Base-by-base conservation (phyloP, 257 asterid genomes). In the Nicotiana otophora region DNA sequence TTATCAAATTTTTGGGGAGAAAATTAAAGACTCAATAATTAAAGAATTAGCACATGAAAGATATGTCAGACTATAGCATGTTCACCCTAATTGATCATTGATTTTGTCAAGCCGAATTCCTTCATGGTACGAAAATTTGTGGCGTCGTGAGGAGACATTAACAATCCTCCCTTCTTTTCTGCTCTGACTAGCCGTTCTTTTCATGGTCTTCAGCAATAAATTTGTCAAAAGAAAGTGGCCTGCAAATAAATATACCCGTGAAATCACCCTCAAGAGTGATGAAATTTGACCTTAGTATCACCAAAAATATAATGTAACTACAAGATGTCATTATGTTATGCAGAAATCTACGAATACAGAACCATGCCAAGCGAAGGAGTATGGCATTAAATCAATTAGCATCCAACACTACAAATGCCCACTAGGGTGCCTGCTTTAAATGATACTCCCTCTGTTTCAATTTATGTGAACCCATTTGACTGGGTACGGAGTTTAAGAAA, bases 91-190 rank as follows among this genome's bases (percentile, higher is more conserved):
- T 87, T 85, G 55, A 82, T 92, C 92, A 70, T 92, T 95, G 84
- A 93, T 85, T 79, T 63, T 89, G 84, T 89, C 90, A 69, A 95
- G 93, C 81, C 89, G 86, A 77, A 94, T 89, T 36, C 98, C 97
- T 86, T 93, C 92, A 10, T 54, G 66, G 82, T 95, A 95, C 1
- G 95, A 0, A 58, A 51, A 3, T 0, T 84, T 85, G 84, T 95
- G 97, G 85, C 92, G 98, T 69, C 82, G 88, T 7, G 98, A 95
- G 30, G 98, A 88, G 78, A 95, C 90, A 66, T 91, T 92, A 88
- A 95, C 97, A 74, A 95, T 94, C 86, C 98, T 90, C 66, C 99
- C 99, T 86, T 91, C 98, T 83, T 82, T 88, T 84, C 90, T 93
- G 36, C 82, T 85, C 81, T 88, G 78, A 77, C 83, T 81, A 51